These are phyloP conservation scores for Aspergillus sojae DNA, from an alignment of 2,329 filamentous ascomycete genomes.

Conservation along the genomic window DNA sequence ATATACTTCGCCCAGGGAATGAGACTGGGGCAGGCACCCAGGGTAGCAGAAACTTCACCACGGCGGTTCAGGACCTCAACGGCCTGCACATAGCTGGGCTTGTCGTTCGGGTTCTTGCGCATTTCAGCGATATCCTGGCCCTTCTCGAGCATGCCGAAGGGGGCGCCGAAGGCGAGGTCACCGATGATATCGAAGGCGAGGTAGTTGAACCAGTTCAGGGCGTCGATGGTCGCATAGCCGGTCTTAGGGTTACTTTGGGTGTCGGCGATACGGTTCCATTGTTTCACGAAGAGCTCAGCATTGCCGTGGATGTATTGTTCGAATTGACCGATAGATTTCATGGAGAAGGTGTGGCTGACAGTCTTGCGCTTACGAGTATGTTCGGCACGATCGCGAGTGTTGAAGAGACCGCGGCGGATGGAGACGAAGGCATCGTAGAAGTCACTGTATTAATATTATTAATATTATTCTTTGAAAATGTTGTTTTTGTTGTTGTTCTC, in stretches of 20 bases:
- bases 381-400: conserved; percentile 78
- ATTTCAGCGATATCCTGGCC: conserved; percentile 79
- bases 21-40: conserved; percentile 73
- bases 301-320: conserved; percentile 87
- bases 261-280: conserved; percentile 70
- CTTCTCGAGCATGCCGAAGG: conserved; percentile 80
- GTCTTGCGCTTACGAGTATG: conserved; percentile 89
- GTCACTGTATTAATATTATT: conserved; percentile 54
- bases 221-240: conserved; percentile 68
- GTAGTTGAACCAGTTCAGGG: conserved; percentile 79
- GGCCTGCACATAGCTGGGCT: conserved; percentile 71
- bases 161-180: conserved; percentile 70
- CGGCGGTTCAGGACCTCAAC: conserved; percentile 87
- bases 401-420: conserved; percentile 84
- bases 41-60: conserved; percentile 79
- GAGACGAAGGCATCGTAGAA: conserved; percentile 94
- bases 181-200: conserved; percentile 64
- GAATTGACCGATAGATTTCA: conserved; percentile 79
- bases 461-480: neutral
- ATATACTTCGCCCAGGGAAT: conserved; percentile 80
- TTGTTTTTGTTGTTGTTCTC: neutral
- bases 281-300: conserved; percentile 70
- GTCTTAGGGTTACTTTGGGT: conserved; percentile 49
- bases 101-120: conserved; percentile 60
- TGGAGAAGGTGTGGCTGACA: conserved; percentile 81